Evolutionary conservation across 2,329 filamentous ascomycete species (phyloP).

Genomic region (Diaporthe nobilis): DNA sequence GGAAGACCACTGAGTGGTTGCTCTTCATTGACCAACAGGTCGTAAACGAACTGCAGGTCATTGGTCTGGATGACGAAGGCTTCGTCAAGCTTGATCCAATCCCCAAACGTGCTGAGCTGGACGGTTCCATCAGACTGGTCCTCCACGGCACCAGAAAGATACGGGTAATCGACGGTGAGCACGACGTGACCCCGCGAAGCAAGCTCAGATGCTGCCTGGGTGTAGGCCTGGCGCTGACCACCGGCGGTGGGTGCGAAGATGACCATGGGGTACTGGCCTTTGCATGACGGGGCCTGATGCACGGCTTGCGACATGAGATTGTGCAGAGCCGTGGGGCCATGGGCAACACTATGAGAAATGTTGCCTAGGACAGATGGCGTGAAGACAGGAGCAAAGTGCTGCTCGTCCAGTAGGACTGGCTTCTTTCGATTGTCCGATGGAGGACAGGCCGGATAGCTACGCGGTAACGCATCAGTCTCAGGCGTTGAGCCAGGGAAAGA

Average conservation of each 20-base stretch:
- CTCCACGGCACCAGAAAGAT: slow-evolving; percentile 35
- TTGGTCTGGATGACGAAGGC: neutral
- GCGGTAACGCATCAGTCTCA: slow-evolving; percentile 15
- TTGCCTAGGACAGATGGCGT: slow-evolving; percentile 18
- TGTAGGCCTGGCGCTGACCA: slow-evolving; percentile 40
- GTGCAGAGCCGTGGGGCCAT: slow-evolving; percentile 12
- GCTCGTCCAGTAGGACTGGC: neutral
- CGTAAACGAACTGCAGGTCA: slow-evolving; percentile 18
- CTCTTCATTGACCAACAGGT: neutral
- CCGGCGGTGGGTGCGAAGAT: slow-evolving; percentile 34
- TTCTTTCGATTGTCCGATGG: neutral
- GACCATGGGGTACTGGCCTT: slow-evolving; percentile 19
- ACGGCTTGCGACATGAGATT: slow-evolving; percentile 35
- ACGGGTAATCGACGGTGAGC: slow-evolving; percentile 34
- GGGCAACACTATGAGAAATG: neutral
- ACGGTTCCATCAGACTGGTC: neutral
- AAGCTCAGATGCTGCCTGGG: slow-evolving; percentile 38
- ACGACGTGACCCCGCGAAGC: slow-evolving; percentile 32
- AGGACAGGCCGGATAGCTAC: slow-evolving; percentile 39
- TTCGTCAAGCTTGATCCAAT: neutral
- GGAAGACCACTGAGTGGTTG: neutral
- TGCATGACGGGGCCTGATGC: slow-evolving; percentile 24
- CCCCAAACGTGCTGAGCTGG: neutral
- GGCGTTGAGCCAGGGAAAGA: neutral
- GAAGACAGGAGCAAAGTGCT: slow-evolving; percentile 31